phyloP scores from a whole-genome alignment of 2,329 filamentous ascomycete genomes.

The Botryotinia narcissicola region DNA sequence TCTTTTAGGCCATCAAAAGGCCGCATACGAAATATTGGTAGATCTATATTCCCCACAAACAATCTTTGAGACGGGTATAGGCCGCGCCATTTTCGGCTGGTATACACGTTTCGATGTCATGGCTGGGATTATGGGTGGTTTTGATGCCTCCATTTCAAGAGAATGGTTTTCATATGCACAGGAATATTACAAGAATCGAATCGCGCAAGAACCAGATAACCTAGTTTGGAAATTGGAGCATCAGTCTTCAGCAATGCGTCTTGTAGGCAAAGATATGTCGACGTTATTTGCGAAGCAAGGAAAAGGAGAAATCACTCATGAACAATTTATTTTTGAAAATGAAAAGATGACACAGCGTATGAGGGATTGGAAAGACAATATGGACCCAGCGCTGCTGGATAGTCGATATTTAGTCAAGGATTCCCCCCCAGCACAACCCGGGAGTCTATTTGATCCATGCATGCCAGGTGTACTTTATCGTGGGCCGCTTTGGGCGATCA shows the following conservation, averaged over 20 bases:
- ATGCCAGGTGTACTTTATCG: slow-evolving; percentile 66
- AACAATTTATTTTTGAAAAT: slow-evolving; percentile 65
- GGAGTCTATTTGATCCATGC: slow-evolving; percentile 71
- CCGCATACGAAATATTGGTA: slow-evolving; percentile 77
- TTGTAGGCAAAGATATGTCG: slow-evolving; percentile 78
- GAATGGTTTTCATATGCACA: slow-evolving; percentile 64
- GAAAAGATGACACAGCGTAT: slow-evolving; percentile 49
- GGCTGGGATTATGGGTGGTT: slow-evolving; percentile 77
- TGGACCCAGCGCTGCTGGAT: slow-evolving; percentile 63
- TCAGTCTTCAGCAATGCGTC: slow-evolving; percentile 62
- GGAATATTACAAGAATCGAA: slow-evolving; percentile 60
- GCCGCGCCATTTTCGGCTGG: slow-evolving; percentile 79
- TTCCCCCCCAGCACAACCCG: slow-evolving; percentile 46
- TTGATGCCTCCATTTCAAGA: slow-evolving; percentile 67
- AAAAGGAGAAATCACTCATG: slow-evolving; percentile 60
- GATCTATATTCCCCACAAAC: slow-evolving; percentile 75
- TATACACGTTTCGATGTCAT: slow-evolving; percentile 87
- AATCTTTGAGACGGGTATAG: slow-evolving; percentile 66
- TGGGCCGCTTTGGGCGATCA: slow-evolving; percentile 70
- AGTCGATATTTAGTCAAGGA: slow-evolving; percentile 60
- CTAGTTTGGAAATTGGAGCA: slow-evolving; percentile 66
- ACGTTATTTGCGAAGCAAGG: slow-evolving; percentile 69
- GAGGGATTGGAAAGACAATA: slow-evolving; percentile 50
- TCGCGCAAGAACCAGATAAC: slow-evolving; percentile 57
- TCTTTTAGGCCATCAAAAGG: slow-evolving; percentile 86